Percentiles rank a stretch among this genome's conserved stretches.
Conservation (phyloP, 1,139 yeast genomes). For the Taphrina confusa region DNA sequence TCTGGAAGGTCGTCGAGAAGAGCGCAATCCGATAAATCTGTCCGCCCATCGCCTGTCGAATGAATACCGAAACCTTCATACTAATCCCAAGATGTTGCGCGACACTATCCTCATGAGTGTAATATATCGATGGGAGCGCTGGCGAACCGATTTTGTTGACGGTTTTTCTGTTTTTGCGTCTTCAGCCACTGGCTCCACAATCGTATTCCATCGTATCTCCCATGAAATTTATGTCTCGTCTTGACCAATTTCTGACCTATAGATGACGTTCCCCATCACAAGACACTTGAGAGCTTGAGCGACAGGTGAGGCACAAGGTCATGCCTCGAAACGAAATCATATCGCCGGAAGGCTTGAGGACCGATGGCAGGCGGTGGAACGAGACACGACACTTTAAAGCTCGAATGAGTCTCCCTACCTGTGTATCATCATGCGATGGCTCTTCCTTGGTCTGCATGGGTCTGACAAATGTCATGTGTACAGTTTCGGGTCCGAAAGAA, state of each 20-base stretch:
- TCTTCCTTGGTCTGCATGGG: slow-evolving; percentile 93
- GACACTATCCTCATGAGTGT: too few relatives aligned
- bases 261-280: too few relatives aligned
- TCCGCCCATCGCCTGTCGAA: slow-evolving; percentile 6
- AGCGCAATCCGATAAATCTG: background rate
- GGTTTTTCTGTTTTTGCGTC: background rate
- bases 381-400: slow-evolving; percentile 82
- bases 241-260: too few relatives aligned
- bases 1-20: slow-evolving; percentile 3
- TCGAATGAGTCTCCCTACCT: slow-evolving; percentile 81
- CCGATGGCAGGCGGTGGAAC: slow-evolving; percentile 92
- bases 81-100: background rate
- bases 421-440: slow-evolving; percentile 66
- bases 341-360: slow-evolving; percentile 88
- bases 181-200: slow-evolving; percentile 8
- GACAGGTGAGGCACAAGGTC: too few relatives aligned
- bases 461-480: slow-evolving; percentile 80
- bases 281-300: too few relatives aligned
- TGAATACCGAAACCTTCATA: background rate
- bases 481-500: slow-evolving; percentile 87
- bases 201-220: background rate
- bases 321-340: slow-evolving; percentile 59
- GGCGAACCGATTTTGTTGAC: background rate
- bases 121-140: too few relatives aligned
- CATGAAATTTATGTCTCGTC: slow-evolving; percentile 4